A percentile compares a stretch with the other conserved stretches of the same genome.
Conservation (phyloP, 306 rosid genomes). For the Ziziphus jujuba region DNA sequence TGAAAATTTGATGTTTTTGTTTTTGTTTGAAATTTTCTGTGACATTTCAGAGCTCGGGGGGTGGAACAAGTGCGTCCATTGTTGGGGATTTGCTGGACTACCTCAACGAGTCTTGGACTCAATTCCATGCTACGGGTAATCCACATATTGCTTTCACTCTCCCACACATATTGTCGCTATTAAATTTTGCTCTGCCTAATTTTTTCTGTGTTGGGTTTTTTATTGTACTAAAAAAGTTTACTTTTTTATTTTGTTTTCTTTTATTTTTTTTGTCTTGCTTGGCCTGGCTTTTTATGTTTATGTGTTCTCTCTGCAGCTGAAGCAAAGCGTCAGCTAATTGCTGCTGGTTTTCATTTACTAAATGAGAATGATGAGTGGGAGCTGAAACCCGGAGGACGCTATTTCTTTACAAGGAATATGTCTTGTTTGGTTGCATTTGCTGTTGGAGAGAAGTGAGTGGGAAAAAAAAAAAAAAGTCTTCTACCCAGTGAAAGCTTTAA, state of each 20-base stretch:
- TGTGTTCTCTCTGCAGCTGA: slow-evolving; percentile 54
- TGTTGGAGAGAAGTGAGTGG: slow-evolving; percentile 74
- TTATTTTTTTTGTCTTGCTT: not conserved
- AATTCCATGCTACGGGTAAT: slow-evolving; percentile 91
- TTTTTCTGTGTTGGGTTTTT: not conserved
- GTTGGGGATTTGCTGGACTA: slow-evolving; percentile 77
- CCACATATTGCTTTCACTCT: not conserved
- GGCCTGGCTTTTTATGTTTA: not conserved
- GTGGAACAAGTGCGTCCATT: slow-evolving; percentile 47
- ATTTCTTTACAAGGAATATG: slow-evolving; percentile 92
- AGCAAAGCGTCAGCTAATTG: slow-evolving; percentile 74
- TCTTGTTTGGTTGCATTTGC: slow-evolving; percentile 89
- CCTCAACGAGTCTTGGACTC: slow-evolving; percentile 95
- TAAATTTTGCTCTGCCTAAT: not conserved
- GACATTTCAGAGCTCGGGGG: slow-evolving; percentile 40
- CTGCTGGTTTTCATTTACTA: slow-evolving; percentile 76
- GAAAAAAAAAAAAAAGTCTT: too few relatives aligned
- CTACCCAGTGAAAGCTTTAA: not conserved
- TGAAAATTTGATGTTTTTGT: not conserved
- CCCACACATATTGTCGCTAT: not conserved
- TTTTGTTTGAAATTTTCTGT: not conserved
- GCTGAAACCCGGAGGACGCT: slow-evolving; percentile 89
- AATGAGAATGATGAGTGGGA: slow-evolving; percentile 84
- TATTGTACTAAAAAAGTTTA: not conserved
- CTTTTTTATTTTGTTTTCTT: too few relatives aligned